Conservation (phyloP, 257 asterid species). For the Coffea eugenioides region DNA sequence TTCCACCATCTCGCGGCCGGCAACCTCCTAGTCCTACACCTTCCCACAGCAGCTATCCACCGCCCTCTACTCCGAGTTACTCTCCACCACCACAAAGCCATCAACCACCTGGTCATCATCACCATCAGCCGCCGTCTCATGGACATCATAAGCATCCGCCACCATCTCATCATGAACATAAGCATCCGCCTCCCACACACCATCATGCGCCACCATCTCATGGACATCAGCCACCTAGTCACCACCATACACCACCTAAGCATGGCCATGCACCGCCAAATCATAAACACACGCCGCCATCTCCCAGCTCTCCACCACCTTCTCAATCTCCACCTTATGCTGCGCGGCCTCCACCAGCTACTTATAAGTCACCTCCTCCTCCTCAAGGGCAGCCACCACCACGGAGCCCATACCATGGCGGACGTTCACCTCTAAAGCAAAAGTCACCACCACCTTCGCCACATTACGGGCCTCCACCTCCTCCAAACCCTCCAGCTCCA, state of each 20-base stretch:
- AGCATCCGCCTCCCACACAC: background rate
- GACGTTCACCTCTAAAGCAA: constrained; percentile 9
- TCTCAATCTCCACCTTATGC: background rate
- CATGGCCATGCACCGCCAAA: constrained; percentile 11
- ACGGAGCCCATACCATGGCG: background rate
- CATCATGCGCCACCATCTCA: constrained; percentile 4
- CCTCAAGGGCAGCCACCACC: background rate
- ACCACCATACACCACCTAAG: constrained; percentile 3
- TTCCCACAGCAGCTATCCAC: background rate
- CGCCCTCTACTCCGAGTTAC: background rate
- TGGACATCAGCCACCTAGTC: constrained; percentile 5
- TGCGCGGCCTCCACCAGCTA: background rate
- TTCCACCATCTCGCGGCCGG: background rate
- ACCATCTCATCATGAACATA: background rate
- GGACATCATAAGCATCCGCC: background rate
- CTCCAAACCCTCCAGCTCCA: background rate
- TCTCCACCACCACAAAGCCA: background rate
- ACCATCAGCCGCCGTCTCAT: background rate
- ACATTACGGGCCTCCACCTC: background rate
- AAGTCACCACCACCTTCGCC: background rate
- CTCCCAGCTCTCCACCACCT: constrained; percentile 9
- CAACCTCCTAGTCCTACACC: background rate
- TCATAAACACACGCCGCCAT: background rate
- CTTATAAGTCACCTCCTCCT: background rate
- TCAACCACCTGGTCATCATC: background rate